Base-by-base conservation (phyloP, 768 basidiomycete genomes). In the Myochromella boudieri region DNA sequence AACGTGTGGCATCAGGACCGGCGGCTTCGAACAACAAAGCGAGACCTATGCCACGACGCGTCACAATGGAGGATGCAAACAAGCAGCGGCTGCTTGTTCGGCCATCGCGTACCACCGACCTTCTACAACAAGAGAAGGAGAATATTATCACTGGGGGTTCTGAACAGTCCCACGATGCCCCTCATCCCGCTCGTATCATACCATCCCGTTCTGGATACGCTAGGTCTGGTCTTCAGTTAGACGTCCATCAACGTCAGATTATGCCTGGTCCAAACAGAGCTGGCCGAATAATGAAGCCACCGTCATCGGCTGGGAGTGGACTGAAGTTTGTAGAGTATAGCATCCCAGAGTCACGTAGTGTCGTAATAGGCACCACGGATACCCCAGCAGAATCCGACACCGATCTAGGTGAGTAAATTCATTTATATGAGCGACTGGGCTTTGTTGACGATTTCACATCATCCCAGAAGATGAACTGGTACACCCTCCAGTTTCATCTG, bases 1-100 rank as follows among this genome's bases (percentile, higher is more conserved):
- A 81, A 51, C 84, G 88, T 51, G 76, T 81, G 29, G 72, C 77
- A 2, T 91, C 87, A 8, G 82, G 79, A 22, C 80, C 86, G 8
- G 68, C 74, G n/a, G 57, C 66, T 26, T 39, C 68, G 22, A 60
- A 59, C 40, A 56, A 67, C 42, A 70, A 69, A 58, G 60, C 65
- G 33, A 67, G 70, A 25, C 53, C 60, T 4, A 52, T 61, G 22
- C 65, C 71, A 9, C 71, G 75, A 34, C 69, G 78, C 26, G 63
- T 75, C 12, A 66, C 72, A 4, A 56, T 64, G 44, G 77, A 79
- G 38, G 76, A 77, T 20, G 48, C 31, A 21, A 48, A 46, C 40
- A 53, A 55, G 37, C 55, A 55, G 37, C 47, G 56, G 43, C 32
- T 44, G 44, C 20, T 52, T 9, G 34, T 44, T 24, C 52, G 55